Conservation (phyloP, 768 basidiomycete genomes). For the Russula lepida region DNA sequence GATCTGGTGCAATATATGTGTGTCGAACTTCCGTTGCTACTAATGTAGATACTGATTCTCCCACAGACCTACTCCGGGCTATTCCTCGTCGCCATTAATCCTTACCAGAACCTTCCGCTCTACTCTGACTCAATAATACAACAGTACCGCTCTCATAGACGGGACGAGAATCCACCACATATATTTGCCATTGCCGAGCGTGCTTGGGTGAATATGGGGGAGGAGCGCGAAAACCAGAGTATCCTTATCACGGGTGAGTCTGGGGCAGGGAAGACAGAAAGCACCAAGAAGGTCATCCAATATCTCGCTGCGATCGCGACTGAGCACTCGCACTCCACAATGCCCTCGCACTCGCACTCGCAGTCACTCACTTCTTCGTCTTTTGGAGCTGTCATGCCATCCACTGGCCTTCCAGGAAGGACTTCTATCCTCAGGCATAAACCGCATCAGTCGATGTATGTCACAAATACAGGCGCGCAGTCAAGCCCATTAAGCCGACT, state of each 20-base stretch:
- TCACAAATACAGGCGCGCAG: constrained; percentile 35
- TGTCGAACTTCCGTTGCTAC: constrained; percentile 28
- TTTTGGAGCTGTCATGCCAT: constrained; percentile 47
- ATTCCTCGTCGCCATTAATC: constrained; percentile 97
- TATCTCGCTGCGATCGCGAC: constrained; percentile 96
- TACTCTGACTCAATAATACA: constrained; percentile 85
- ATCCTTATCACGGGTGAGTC: constrained; percentile 99
- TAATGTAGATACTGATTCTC: background rate
- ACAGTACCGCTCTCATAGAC: constrained; percentile 81
- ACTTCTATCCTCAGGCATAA: constrained; percentile 37
- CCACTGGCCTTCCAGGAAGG: constrained; percentile 61
- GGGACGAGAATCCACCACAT: constrained; percentile 92
- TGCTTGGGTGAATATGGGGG: constrained; percentile 98
- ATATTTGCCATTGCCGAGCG: constrained; percentile 96
- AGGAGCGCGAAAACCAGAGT: constrained; percentile 94
- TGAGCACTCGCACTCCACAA: constrained; percentile 50
- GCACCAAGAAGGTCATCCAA: constrained; percentile 98
- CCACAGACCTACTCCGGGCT: constrained; percentile 85
- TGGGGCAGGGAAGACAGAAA: constrained; percentile 98
- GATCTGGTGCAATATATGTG: constrained; percentile 87
- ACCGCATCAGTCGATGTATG: constrained; percentile 45
- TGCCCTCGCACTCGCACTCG: constrained; percentile 59
- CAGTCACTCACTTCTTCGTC: constrained; percentile 54
- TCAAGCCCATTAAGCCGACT: constrained; percentile 63
- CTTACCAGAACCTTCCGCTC: constrained; percentile 85